Percentiles rank a stretch among this genome's conserved stretches.
phyloP scores from a whole-genome alignment of 2,329 filamentous ascomycete species.

The Parascedosporium putredinis region DNA sequence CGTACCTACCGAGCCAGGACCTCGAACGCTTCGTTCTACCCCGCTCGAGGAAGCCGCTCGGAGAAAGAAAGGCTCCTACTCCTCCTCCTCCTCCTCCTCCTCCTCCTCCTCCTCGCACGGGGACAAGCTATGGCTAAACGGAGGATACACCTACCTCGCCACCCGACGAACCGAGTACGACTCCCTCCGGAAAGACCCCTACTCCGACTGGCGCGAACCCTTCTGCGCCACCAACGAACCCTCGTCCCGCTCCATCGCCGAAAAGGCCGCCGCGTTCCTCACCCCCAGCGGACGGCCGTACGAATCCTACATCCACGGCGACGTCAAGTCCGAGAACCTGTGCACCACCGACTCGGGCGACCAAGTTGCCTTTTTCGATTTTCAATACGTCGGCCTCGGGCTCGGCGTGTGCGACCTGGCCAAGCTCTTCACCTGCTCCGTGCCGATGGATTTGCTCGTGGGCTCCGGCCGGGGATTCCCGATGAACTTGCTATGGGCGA shows the following conservation, averaged over 20 bases:
- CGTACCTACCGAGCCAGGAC: not conserved
- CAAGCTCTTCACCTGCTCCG: slow-evolving; percentile 57
- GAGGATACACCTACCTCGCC: slow-evolving; percentile 59
- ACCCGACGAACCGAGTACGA: slow-evolving; percentile 49
- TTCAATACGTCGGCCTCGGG: slow-evolving; percentile 57
- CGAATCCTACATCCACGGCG: slow-evolving; percentile 55
- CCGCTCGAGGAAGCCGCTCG: slow-evolving; percentile 41
- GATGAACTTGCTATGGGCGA: slow-evolving; percentile 34
- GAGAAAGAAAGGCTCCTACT: too few species aligned
- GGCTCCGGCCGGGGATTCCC: slow-evolving; percentile 17
- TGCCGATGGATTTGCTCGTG: slow-evolving; percentile 43
- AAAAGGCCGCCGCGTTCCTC: slow-evolving; percentile 41
- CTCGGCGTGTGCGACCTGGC: slow-evolving; percentile 56
- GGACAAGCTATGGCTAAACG: slow-evolving; percentile 47
- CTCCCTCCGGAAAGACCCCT: slow-evolving; percentile 30
- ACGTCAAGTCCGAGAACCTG: slow-evolving; percentile 60
- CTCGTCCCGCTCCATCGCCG: slow-evolving; percentile 29
- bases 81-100: too few species aligned
- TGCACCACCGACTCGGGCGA: slow-evolving; percentile 42
- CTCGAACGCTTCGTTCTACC: slow-evolving; percentile 31
- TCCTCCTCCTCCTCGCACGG: slow-evolving; percentile 11
- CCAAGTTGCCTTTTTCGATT: slow-evolving; percentile 55
- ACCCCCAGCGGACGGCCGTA: slow-evolving; percentile 31
- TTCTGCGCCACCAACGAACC: slow-evolving; percentile 29
- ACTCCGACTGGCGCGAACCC: slow-evolving; percentile 43